Base-by-base conservation (phyloP, 768 basidiomycete genomes). In the Tulasnella sp. region DNA sequence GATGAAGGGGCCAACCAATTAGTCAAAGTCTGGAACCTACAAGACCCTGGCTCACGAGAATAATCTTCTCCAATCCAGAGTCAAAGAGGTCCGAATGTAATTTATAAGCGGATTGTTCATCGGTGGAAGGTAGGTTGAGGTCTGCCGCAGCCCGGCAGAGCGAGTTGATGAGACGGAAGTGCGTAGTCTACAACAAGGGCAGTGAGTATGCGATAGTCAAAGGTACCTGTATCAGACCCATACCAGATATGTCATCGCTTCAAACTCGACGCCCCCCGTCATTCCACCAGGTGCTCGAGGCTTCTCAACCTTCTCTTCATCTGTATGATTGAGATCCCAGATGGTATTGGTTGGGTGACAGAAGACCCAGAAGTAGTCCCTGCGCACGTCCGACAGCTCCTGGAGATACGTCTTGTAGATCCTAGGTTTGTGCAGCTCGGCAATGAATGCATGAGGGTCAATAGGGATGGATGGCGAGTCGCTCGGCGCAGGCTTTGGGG, bases 261-360 rank as follows among this genome's bases (percentile, higher is more conserved):
- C 97, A 81, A 91, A 96, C 81, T 99, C 97, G 15, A 99, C 97
- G 6, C 97, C 97, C 7, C 97, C 97, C 0, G 97, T 98, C 91
- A 99, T 98, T 19, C 97, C 97, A 6, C 96, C 94, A 2, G 97
- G 97, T 15, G 97, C 97, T 76, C 92, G 87, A 17, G 95, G 95
- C 81, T 91, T 92, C 83, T 97, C 96, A 4, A 94, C 94, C 77
- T 89, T 88, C 1, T 84, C 88, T 81, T 94, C 91, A 81, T 98
- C 94, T 1, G 93, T 91, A 79, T 97, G 92, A 9, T 86, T 82
- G 25, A 97, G 84, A 25, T 90, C 86, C 97, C 97, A 98, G 71
- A 99, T 90, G 0, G 90, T 90, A 79, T 99, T 99, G 81, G 91
- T 91, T 2, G 92, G 92, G 81, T 99, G 97, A 82, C 97, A 98